Base-by-base conservation (phyloP, 2,329 filamentous ascomycete genomes). In the Trichocomaceae sp. region DNA sequence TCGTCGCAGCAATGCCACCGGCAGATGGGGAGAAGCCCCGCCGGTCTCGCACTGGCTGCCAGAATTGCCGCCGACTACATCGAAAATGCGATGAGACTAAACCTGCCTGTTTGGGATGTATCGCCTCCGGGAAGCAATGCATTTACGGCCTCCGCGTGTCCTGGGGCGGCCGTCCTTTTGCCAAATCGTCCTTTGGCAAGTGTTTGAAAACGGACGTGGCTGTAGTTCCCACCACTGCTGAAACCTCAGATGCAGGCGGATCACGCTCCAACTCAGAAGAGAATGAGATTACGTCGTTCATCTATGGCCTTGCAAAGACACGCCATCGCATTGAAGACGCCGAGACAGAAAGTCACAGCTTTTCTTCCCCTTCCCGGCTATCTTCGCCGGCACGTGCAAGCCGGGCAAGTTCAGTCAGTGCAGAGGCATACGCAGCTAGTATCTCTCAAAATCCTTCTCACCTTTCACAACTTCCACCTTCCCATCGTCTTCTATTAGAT, bases 61-160 rank as follows among this genome's bases (percentile, higher is more conserved):
- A 47, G 45, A 47, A 47, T 31, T 47, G 45, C 45, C 45, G 45
- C 7, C 20, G 45, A 47, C 45, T 47, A 4, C 45, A 47, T 47
- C 45, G 45, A n/a, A 47, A 47, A 31, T 47, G 45, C 22, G 45
- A 47, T 20, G 45, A 47, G 45, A 47, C 22, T 29, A 47, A 47
- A 47, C 45, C 45, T 47, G 23, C 45, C 45, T 47, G 45, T 47
- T 47, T 47, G 23, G 45, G 45, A 31, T 47, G 45, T 47, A 22
- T 47, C 10, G 45, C 15, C 13, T 47, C 45, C 22, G 45, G 29
- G 5, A 47, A 47, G 45, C 20, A 47, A 47, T 47, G 45, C 13
- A n/a, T 31, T n/a, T 47, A 47, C n/a, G n/a, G 23, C 31, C 22
- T 33, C 22, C 45, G 45, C 45, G 29, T 47, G 31, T 47, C 45